Percentiles rank a stretch among this genome's conserved stretches.
Conservation (phyloP, 129 eudicot genomes). For the Smallanthus sonchifolius region DNA sequence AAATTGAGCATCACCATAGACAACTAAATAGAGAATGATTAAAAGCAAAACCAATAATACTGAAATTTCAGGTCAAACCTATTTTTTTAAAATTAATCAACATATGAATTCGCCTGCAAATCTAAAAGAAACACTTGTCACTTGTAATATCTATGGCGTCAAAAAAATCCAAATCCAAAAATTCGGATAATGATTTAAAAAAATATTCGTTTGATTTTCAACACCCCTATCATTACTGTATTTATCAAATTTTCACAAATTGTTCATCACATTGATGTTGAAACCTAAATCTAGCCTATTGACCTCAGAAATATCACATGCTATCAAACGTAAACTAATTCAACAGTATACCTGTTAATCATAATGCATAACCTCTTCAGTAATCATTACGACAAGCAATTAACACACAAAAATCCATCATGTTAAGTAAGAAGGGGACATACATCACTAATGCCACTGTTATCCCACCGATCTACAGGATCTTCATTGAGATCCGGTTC, state of each 20-base stretch:
- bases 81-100: background rate
- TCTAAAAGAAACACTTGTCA: background rate
- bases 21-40: background rate
- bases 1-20: background rate
- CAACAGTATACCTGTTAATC: too few relatives aligned
- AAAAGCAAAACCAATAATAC: background rate
- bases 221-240: too few relatives aligned
- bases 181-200: too few relatives aligned
- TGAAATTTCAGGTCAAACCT: background rate
- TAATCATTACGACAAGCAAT: too few relatives aligned
- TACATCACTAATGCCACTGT: constrained; percentile 52
- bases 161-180: too few relatives aligned
- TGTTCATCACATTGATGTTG: background rate
- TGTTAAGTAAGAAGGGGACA: constrained; percentile 24
- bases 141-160: background rate
- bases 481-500: constrained; percentile 93
- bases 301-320: background rate
- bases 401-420: background rate
- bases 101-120: background rate
- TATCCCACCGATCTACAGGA: constrained; percentile 69
- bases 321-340: background rate
- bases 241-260: background rate
- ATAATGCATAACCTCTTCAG: too few relatives aligned
- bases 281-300: background rate
- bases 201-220: too few relatives aligned